Base-by-base conservation (phyloP, 2,329 filamentous ascomycete genomes). In the Ceratocystis alfenasii region DNA sequence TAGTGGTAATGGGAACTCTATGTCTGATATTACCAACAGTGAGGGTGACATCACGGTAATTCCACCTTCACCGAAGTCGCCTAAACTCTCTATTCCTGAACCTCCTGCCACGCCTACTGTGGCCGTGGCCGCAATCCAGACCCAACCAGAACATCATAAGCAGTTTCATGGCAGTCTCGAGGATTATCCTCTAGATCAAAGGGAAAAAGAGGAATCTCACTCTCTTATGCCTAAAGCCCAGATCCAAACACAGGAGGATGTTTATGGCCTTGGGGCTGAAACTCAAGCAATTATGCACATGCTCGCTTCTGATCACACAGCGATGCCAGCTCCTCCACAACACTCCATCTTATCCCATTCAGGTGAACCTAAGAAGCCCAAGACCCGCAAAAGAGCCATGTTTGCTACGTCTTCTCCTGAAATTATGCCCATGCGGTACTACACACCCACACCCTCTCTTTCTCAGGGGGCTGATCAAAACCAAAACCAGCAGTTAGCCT, bases 221-320 rank as follows among this genome's bases (percentile, higher is more conserved):
- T 2, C 28, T 60, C 20, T n/a, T 46, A 5, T 15, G 12, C 22
- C 55, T 12, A 12, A 25, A 46, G 3, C 33, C 8, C 33, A 41
- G 17, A 44, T 20, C 12, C 65, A 55, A 60, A 36, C 22, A 30
- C 50, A 69, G 5, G 66, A 70, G 5, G 63, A 69, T 7, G 20
- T 69, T 68, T 71, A 74, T 68, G 45, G 70, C 22, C 70, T 70
- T 5, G 74, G 75, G 3, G 69, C 69, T 2, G 73, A 74, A 69
- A 77, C 75, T 1, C 66, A 67, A 25, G 66, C 66, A 10, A 46
- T 62, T 20, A 46, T 67, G 12, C 59, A 67, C 25, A 46, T 67
- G 30, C 22, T 67, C 5, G 36, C 66, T 6, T 17, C 41, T n/a
- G 12, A 48, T 25, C 44, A 53, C 22, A 2, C 64, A n/a, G 44